A percentile compares a stretch with the other conserved stretches of the same genome.
Conservation (phyloP, 352 stramenopile genomes). For the Globisporangium middletonii region DNA sequence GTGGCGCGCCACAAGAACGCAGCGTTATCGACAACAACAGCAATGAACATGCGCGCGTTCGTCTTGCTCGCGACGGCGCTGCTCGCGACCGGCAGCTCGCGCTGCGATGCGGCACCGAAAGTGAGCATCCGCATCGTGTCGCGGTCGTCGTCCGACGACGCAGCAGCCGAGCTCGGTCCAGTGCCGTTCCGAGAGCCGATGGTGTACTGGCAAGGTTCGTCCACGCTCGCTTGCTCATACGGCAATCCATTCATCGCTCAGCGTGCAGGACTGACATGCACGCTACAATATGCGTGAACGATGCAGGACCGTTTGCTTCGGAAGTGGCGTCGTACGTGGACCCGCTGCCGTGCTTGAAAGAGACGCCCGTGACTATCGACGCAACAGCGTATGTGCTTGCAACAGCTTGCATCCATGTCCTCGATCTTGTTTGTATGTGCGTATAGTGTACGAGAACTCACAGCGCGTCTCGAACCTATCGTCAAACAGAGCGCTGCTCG, state of each 20-base stretch:
- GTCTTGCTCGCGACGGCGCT: conserved; percentile 14
- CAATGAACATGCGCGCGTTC: conserved; percentile 6
- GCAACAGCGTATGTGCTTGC: conserved; percentile 29
- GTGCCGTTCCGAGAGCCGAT: conserved; percentile 47
- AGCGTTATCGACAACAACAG: not conserved
- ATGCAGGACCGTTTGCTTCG: conserved; percentile 32
- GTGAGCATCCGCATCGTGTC: conserved; percentile 59
- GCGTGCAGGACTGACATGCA: not conserved
- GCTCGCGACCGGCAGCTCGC: conserved; percentile 17
- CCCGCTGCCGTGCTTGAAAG: conserved; percentile 31
- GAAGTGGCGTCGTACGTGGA: conserved; percentile 12
- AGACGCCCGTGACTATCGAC: conserved; percentile 33
- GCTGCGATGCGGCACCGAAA: conserved; percentile 36
- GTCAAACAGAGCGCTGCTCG: conserved; percentile 34
- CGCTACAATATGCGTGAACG: not conserved
- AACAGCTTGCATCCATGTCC: conserved; percentile 3
- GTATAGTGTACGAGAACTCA: not conserved
- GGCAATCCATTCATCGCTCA: no score
- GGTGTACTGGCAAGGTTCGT: conserved; percentile 28
- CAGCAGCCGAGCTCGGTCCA: conserved; percentile 15
- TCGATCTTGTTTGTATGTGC: not conserved
- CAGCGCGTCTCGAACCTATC: no score
- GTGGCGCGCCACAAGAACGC: not conserved
- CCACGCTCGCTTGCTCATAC: not conserved
- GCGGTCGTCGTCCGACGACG: conserved; percentile 18